Conservation (phyloP, 257 asterid species). For the Nicotiana knightiana region DNA sequence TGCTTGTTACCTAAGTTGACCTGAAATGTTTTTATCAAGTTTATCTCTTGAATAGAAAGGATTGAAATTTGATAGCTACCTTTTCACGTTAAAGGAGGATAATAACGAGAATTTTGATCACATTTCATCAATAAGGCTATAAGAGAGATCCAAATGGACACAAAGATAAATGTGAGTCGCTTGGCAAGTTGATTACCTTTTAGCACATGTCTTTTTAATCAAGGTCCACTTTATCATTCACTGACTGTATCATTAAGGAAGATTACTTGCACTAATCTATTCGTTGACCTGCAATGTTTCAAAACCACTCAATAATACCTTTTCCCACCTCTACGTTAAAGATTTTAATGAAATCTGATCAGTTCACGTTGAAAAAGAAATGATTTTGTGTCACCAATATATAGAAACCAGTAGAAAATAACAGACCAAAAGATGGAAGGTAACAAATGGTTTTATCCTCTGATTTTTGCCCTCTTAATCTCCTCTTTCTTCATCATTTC, state of each 20-base stretch:
- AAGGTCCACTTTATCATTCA: not conserved
- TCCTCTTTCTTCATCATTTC: slow-evolving; percentile 29
- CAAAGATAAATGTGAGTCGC: too few relatives aligned
- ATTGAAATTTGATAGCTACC: too few relatives aligned
- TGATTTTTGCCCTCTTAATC: slow-evolving; percentile 30
- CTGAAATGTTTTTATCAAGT: too few relatives aligned
- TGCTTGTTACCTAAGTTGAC: too few relatives aligned
- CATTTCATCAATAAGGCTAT: too few relatives aligned
- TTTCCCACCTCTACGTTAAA: not conserved
- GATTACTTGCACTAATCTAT: not conserved
- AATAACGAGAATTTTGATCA: too few relatives aligned
- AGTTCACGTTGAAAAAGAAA: not conserved
- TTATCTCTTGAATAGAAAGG: too few relatives aligned
- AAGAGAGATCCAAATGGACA: too few relatives aligned
- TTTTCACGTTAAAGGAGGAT: too few relatives aligned
- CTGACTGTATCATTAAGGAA: not conserved
- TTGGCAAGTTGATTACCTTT: not conserved
- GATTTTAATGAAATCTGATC: not conserved
- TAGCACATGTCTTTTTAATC: not conserved
- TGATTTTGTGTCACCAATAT: not conserved
- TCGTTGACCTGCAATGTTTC: slow-evolving; percentile 9
- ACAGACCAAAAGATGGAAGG: slow-evolving; percentile 21
- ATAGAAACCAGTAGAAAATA: not conserved
- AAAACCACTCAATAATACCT: not conserved
- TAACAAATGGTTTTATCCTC: slow-evolving; percentile 45